A percentile compares a stretch with the other conserved stretches of the same genome.
Conservation (phyloP, 1,284 basidiomycete species). For the Trichosporon ovoides region DNA sequence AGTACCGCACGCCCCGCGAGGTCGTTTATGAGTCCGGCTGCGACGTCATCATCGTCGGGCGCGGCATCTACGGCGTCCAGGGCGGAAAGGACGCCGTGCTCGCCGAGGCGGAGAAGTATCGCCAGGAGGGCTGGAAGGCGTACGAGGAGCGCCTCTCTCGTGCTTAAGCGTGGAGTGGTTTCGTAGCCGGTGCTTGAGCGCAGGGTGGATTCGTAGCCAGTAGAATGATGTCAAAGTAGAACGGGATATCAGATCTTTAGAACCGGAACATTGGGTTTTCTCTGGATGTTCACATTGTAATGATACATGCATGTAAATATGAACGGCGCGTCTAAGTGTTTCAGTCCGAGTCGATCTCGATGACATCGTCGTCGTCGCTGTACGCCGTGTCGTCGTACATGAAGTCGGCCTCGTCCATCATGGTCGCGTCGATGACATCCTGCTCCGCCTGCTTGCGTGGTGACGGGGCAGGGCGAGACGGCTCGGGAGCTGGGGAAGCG, state of each 20-base stretch:
- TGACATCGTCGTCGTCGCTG: conserved; percentile 33
- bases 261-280: too few species aligned
- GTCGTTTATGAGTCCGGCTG: conserved; percentile 81
- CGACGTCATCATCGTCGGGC: conserved; percentile 96
- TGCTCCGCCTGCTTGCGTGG: conserved; percentile 15
- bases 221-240: too few species aligned
- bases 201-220: too few species aligned
- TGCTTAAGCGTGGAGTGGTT: neutral
- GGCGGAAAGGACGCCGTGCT: conserved; percentile 59
- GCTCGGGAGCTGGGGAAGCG: neutral
- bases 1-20: conserved; percentile 86
- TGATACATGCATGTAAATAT: conserved; percentile 5
- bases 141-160: conserved; percentile 58
- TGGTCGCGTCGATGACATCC: conserved; percentile 42
- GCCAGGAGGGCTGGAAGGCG: conserved; percentile 82
- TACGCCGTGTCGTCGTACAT: conserved; percentile 32
- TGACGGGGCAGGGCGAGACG: conserved; percentile 4
- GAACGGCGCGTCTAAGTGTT: neutral
- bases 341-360: conserved; percentile 47
- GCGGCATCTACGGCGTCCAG: conserved; percentile 78
- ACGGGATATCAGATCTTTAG: too few species aligned
- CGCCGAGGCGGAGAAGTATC: conserved; percentile 75
- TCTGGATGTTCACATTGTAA: conserved; percentile 8
- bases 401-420: conserved; percentile 45
- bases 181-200: neutral